Conservation (phyloP, 2,329 filamentous ascomycete genomes). For the Botrytis squamosa region DNA sequence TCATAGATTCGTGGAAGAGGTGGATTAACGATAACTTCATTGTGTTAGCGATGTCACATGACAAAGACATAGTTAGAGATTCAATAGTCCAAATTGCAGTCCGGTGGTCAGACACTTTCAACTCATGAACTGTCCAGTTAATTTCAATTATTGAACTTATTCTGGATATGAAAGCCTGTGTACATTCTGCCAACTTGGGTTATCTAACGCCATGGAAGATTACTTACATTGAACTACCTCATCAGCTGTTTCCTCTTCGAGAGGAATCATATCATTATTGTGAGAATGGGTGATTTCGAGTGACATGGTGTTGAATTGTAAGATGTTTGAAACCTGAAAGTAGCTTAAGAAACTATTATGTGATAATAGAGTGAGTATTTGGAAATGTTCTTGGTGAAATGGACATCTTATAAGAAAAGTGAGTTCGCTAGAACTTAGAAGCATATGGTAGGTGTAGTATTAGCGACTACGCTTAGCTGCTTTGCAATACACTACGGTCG, state of each 20-base stretch:
- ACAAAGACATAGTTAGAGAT: accelerated
- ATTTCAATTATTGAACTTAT: background rate
- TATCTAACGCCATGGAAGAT: too few species aligned
- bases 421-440: background rate
- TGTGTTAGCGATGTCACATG: background rate
- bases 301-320: background rate
- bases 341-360: background rate
- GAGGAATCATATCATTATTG: background rate
- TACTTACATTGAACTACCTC: background rate
- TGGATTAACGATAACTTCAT: background rate
- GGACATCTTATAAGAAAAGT: background rate
- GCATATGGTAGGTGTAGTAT: background rate
- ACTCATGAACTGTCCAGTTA: background rate
- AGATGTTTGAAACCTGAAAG: background rate
- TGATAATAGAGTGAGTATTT: background rate
- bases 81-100: background rate
- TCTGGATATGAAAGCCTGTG: background rate
- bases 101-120: background rate
- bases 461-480: background rate
- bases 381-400: background rate
- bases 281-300: accelerated
- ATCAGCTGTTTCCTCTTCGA: background rate
- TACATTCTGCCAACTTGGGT: background rate
- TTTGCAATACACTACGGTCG: background rate
- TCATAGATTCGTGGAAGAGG: background rate